Percentiles rank a stretch among this genome's conserved stretches.
Conservation (phyloP, 352 stramenopile species). For the Thalassiosira livingstoniorum region DNA sequence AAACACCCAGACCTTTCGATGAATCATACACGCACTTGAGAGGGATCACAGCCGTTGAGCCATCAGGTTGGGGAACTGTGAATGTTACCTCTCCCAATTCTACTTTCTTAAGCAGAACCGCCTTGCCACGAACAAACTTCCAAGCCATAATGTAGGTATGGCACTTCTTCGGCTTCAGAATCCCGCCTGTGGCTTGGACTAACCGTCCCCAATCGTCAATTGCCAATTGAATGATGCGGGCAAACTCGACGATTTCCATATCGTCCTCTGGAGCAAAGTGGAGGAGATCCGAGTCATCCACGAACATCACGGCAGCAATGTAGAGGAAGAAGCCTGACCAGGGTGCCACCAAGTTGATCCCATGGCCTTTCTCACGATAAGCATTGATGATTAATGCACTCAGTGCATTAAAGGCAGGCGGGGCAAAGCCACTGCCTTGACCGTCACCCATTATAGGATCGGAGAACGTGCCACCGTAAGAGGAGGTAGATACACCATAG, state of each 20-base stretch:
- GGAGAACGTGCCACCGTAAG: too few species aligned
- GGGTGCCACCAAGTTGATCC: too few species aligned
- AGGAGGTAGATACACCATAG: too few species aligned
- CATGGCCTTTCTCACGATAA: too few species aligned
- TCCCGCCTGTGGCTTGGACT: conserved; percentile 27
- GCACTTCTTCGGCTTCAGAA: conserved; percentile 33
- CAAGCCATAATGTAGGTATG: conserved; percentile 22
- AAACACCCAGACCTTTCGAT: conserved; percentile 27
- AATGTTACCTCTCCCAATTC: conserved; percentile 11
- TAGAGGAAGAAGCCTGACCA: too few species aligned
- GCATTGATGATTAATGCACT: too few species aligned
- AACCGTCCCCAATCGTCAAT: conserved; percentile 2
- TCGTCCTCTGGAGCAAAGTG: neutral
- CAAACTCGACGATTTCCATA: neutral
- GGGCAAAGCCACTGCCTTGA: too few species aligned
- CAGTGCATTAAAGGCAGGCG: too few species aligned
- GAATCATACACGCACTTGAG: conserved; percentile 4
- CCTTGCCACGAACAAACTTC: conserved; percentile 18
- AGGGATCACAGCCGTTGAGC: conserved; percentile 10
- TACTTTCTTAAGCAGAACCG: neutral
- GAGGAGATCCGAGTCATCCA: conserved; percentile 26
- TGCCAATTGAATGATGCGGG: neutral
- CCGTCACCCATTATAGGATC: too few species aligned
- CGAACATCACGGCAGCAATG: conserved; percentile 16
- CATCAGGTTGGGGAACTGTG: conserved; percentile 27